Evolutionary conservation across 805 yeast genomes (phyloP).

Genomic region (Metschnikowia peoriensis): DNA sequence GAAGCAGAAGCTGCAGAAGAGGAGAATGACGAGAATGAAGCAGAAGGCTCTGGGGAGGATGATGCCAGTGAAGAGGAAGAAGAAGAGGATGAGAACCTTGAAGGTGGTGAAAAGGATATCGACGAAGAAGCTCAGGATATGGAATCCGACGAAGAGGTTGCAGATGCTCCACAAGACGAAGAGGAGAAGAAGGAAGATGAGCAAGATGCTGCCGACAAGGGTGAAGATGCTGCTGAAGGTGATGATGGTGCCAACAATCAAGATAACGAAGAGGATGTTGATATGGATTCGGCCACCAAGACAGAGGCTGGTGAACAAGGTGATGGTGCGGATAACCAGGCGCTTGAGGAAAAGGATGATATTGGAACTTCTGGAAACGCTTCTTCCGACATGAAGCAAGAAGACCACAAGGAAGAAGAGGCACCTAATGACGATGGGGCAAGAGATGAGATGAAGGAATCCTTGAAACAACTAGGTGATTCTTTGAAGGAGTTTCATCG

Average conservation of each 20-base stretch:
- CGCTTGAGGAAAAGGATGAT: constrained; percentile 59
- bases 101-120: constrained; percentile 17
- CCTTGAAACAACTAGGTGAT: constrained; percentile 87
- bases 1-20: constrained; percentile 11
- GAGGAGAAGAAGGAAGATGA: constrained; percentile 42
- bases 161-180: constrained; percentile 33
- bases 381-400: constrained; percentile 36
- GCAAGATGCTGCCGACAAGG: constrained; percentile 23
- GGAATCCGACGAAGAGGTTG: constrained; percentile 31
- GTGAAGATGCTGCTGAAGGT: constrained; percentile 46
- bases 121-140: constrained; percentile 29
- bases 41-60: constrained; percentile 15
- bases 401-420: constrained; percentile 37
- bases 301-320: constrained; percentile 61
- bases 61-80: constrained; percentile 24
- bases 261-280: constrained; percentile 43
- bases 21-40: constrained; percentile 14
- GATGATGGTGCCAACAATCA: constrained; percentile 52
- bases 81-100: constrained; percentile 12
- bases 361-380: constrained; percentile 65
- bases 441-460: constrained; percentile 67
- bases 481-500: constrained; percentile 88
- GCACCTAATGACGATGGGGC: constrained; percentile 48
- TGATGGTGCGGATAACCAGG: constrained; percentile 58
- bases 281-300: constrained; percentile 57